These are phyloP conservation scores for Paraconiothyrium sp. DNA, from an alignment of 2,329 filamentous ascomycete genomes.

Conservation along the genomic window DNA sequence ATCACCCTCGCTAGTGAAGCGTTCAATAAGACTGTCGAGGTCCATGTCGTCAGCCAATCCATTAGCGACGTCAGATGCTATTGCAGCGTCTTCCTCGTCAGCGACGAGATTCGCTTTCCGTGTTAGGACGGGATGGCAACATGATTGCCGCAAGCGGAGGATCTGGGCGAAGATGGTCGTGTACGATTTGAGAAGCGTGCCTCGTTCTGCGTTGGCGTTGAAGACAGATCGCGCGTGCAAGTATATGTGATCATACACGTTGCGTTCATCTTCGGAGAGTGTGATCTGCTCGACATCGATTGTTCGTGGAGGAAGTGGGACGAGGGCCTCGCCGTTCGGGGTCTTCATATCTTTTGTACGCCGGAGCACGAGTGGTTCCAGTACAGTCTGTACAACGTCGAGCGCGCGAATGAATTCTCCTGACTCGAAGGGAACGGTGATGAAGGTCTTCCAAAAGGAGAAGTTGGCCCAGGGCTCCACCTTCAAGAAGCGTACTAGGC, in stretches of 20 bases:
- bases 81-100: conserved; percentile 85
- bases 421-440: conserved; percentile 95
- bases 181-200: conserved; percentile 93
- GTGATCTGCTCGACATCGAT: conserved; percentile 90
- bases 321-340: conserved; percentile 81
- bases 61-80: conserved; percentile 78
- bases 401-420: conserved; percentile 93
- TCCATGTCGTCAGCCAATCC: conserved; percentile 97
- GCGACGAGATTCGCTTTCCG: conserved; percentile 84
- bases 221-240: conserved; percentile 84
- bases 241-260: conserved; percentile 93
- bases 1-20: conserved; percentile 73
- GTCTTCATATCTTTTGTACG: conserved; percentile 99
- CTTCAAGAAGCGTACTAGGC: conserved; percentile 86
- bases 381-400: conserved; percentile 95
- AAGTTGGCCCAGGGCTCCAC: conserved; percentile 99
- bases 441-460: conserved; percentile 99
- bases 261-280: conserved; percentile 82
- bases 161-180: conserved; percentile 98
- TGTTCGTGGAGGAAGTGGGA: conserved; percentile 81
- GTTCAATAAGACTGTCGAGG: conserved; percentile 81
- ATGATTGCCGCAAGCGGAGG: conserved; percentile 88
- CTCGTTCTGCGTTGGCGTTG: conserved; percentile 85
- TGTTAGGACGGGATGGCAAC: conserved; percentile 90
- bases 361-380: conserved; percentile 94